A percentile compares a stretch with the other conserved stretches of the same genome.
phyloP scores from a whole-genome alignment of 2,329 filamentous ascomycete species.

The Monosporascus sp. region DNA sequence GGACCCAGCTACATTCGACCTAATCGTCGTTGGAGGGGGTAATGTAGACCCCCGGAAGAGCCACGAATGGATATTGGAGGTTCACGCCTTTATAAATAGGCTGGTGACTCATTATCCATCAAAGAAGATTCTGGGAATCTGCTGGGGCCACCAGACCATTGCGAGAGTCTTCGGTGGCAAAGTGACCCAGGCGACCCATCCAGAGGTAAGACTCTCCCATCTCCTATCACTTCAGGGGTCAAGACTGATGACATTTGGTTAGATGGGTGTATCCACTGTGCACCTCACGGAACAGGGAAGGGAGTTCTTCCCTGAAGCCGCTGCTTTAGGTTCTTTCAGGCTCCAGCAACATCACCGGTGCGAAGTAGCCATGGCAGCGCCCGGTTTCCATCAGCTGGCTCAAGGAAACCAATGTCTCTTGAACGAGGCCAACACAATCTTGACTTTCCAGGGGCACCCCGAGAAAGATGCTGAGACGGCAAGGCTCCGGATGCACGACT shows the following conservation, averaged over 20 bases:
- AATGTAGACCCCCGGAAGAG: conserved; percentile 36
- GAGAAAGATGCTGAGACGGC: conserved; percentile 37
- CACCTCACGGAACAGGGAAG: conserved; percentile 31
- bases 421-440: conserved; percentile 31
- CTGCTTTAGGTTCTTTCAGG: conserved; percentile 15
- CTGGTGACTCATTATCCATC: conserved; percentile 25
- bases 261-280: conserved; percentile 32
- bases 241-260: background rate
- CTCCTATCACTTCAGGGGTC: background rate
- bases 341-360: conserved; percentile 39
- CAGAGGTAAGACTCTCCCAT: conserved; percentile 26
- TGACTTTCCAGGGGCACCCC: conserved; percentile 41
- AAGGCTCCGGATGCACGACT: conserved; percentile 31
- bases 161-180: conserved; percentile 32
- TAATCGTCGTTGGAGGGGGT: conserved; percentile 38
- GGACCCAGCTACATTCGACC: conserved; percentile 32
- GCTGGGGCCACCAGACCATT: conserved; percentile 43
- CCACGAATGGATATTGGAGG: conserved; percentile 35
- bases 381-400: conserved; percentile 30
- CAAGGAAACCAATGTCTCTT: conserved; percentile 34
- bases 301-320: conserved; percentile 29
- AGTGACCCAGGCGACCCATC: conserved; percentile 30
- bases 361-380: conserved; percentile 28
- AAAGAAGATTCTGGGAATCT: conserved; percentile 37
- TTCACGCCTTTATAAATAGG: conserved; percentile 33